Evolutionary conservation across 108 stramenopile genomes (phyloP).

Genomic region (Conticribra guillardii): DNA sequence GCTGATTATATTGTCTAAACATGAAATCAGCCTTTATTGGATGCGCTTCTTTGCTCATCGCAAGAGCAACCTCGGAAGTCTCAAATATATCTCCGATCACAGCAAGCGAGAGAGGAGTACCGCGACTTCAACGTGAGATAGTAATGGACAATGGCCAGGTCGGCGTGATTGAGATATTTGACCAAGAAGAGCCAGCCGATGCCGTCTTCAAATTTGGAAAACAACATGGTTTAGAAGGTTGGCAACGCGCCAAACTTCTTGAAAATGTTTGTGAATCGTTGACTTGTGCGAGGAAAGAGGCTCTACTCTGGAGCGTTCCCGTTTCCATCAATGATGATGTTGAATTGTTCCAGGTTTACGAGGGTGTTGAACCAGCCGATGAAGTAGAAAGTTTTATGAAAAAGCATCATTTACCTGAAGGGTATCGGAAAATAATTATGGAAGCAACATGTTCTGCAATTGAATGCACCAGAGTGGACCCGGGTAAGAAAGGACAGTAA

Average conservation of each 20-base stretch:
- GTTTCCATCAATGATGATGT: background rate
- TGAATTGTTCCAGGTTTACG: slow-evolving; percentile 2
- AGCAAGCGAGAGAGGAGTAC: too few species aligned
- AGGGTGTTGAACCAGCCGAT: slow-evolving; percentile 22
- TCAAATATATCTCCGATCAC: too few species aligned
- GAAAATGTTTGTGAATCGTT: slow-evolving; percentile 14
- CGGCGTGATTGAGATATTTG: slow-evolving; percentile 10
- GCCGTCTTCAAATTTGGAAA: slow-evolving; percentile 25
- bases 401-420: slow-evolving; percentile 8
- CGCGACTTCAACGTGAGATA: too few species aligned
- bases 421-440: slow-evolving; percentile 9
- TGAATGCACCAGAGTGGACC: slow-evolving; percentile 16
- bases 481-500: slow-evolving; percentile 3
- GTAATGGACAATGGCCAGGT: too few species aligned
- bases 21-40: too few species aligned
- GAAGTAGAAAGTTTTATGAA: slow-evolving; percentile 19
- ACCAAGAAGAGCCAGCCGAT: slow-evolving; percentile 28
- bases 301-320: slow-evolving; percentile 15
- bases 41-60: too few species aligned
- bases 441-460: slow-evolving; percentile 15
- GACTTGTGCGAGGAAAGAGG: slow-evolving; percentile 12
- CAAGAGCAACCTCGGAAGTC: too few species aligned
- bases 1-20: too few species aligned
- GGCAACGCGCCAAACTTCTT: slow-evolving; percentile 3
- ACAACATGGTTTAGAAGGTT: slow-evolving; percentile 1